Percentiles rank a stretch among this genome's conserved stretches.
These are phyloP conservation scores for Begonia peltatifolia DNA, from an alignment of 306 rosid species.

Conservation along the genomic window DNA sequence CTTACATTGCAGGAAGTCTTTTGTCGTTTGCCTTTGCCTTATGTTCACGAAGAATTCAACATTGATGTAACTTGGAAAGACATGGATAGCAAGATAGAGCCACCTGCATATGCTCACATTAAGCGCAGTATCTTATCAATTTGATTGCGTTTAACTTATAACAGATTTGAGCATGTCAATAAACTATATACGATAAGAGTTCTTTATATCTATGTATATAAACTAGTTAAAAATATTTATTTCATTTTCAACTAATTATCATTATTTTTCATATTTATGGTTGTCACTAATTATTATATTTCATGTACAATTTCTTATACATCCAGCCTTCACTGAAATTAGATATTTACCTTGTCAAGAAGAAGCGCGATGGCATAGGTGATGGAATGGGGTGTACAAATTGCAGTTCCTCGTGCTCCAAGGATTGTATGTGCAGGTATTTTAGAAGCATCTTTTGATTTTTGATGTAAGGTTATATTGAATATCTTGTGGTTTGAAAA, in stretches of 20 bases:
- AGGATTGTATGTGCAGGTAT: slow-evolving; percentile 88
- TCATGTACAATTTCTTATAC: too few relatives aligned
- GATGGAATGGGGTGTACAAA: slow-evolving; percentile 71
- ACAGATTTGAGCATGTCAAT: not conserved
- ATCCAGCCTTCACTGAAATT: slow-evolving; percentile 28
- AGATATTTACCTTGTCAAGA: slow-evolving; percentile 79
- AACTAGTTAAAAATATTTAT: not conserved
- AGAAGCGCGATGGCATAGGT: slow-evolving; percentile 56
- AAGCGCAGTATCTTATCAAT: slow-evolving; percentile 68
- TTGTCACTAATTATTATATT: too few relatives aligned
- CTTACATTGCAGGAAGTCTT: slow-evolving; percentile 46
- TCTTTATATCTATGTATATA: too few relatives aligned
- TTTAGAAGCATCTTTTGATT: slow-evolving; percentile 5
- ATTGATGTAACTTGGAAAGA: slow-evolving; percentile 66
- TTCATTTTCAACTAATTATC: too few relatives aligned
- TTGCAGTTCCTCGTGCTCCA: slow-evolving; percentile 49
- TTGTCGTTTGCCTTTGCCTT: slow-evolving; percentile 66
- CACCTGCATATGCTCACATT: slow-evolving; percentile 63
- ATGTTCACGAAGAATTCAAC: slow-evolving; percentile 62
- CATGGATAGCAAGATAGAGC: slow-evolving; percentile 52
- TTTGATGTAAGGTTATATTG: not conserved
- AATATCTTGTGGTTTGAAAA: not conserved
- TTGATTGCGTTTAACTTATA: slow-evolving; percentile 11
- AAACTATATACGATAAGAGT: too few relatives aligned
- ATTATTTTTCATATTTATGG: too few relatives aligned